A percentile compares a stretch with the other conserved stretches of the same genome.
phyloP scores from a whole-genome alignment of 1,284 basidiomycete species.

The Porodaedalea pini region DNA sequence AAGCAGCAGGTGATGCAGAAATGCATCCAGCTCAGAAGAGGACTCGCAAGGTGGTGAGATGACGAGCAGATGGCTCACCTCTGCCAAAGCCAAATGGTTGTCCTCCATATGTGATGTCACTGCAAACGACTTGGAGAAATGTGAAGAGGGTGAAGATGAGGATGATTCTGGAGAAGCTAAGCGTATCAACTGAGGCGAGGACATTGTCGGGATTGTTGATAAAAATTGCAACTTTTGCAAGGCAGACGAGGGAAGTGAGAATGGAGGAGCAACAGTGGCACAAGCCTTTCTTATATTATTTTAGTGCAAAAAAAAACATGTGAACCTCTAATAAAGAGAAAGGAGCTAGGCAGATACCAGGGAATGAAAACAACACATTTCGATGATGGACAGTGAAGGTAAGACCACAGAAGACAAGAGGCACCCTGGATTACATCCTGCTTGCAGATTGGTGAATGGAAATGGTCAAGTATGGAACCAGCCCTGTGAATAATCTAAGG shows the following conservation, averaged over 20 bases:
- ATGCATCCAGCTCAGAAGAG: not conserved
- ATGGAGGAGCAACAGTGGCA: not conserved
- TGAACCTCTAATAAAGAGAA: not conserved
- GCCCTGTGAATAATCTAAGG: no score
- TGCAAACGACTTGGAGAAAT: constrained; percentile 2
- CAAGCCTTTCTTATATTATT: not conserved
- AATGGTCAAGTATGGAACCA: no score
- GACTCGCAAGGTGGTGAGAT: constrained; percentile 1
- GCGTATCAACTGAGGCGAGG: not conserved
- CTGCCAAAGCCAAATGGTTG: not conserved
- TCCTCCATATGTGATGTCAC: not conserved
- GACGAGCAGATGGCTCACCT: not conserved
- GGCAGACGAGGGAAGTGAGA: not conserved
- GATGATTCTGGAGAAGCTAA: not conserved
- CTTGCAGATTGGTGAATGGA: no score
- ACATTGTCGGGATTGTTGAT: not conserved
- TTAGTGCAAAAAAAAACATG: not conserved
- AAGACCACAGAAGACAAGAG: not conserved
- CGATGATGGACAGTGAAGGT: not conserved
- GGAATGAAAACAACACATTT: not conserved
- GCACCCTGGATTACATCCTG: not conserved
- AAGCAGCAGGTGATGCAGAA: not conserved
- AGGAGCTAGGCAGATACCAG: not conserved
- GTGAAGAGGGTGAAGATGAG: constrained; percentile 4
- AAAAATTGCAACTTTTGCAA: not conserved